Evolutionary conservation across 345 rosid species (phyloP).

Genomic region (Clausena lansium): DNA sequence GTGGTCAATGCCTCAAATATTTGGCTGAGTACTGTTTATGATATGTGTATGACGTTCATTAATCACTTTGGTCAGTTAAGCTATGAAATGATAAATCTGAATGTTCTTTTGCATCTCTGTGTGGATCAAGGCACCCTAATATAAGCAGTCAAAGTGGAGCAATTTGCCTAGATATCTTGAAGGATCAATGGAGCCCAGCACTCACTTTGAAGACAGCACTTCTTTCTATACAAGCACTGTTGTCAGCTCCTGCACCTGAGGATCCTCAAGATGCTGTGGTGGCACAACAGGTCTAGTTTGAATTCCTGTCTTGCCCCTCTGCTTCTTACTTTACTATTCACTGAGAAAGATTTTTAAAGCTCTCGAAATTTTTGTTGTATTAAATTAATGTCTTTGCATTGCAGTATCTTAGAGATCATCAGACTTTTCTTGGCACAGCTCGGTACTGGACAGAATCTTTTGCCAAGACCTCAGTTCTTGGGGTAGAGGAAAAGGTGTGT

Average conservation of each 20-base stretch:
- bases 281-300: constrained; percentile 79
- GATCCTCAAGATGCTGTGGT: constrained; percentile 99
- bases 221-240: constrained; percentile 90
- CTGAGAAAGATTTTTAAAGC: background rate
- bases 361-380: background rate
- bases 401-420: constrained; percentile 88
- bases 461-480: constrained; percentile 76
- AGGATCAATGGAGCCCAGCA: constrained; percentile 99
- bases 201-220: constrained; percentile 97
- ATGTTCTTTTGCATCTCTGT: background rate
- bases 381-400: constrained; percentile 13
- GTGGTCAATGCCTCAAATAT: background rate
- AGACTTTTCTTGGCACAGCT: constrained; percentile 85
- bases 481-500: constrained; percentile 84
- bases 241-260: constrained; percentile 91
- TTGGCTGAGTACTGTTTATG: background rate
- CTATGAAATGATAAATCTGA: background rate
- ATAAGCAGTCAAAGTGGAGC: constrained; percentile 99
- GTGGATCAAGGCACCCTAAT: constrained; percentile 86
- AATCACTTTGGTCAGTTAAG: background rate
- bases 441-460: constrained; percentile 97
- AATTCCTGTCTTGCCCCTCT: constrained; percentile 9
- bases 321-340: background rate
- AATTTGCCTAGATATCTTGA: constrained; percentile 93
- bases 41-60: background rate